Percentiles rank a stretch among this genome's conserved stretches.
Conservation (phyloP, 257 asterid species). For the Mentha longifolia region DNA sequence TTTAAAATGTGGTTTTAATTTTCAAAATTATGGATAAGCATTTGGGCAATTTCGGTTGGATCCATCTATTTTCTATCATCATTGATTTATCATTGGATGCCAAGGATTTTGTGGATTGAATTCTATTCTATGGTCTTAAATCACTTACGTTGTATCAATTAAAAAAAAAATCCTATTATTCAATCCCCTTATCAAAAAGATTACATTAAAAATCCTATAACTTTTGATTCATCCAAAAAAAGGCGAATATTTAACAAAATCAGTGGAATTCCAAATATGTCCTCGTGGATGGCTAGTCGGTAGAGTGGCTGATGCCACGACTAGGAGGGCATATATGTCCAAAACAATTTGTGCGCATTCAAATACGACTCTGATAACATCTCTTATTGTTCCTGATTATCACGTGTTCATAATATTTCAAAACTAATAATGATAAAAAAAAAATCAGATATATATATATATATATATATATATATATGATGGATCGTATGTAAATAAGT, state of each 20-base stretch:
- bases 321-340: not conserved
- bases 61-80: not conserved
- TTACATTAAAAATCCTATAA: not conserved
- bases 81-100: constrained; percentile 13
- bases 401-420: no score
- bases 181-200: not conserved
- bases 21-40: constrained; percentile 10
- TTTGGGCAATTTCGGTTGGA: constrained; percentile 19
- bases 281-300: not conserved
- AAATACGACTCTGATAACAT: no score
- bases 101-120: constrained; percentile 10
- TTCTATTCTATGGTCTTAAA: not conserved
- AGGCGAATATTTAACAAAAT: not conserved
- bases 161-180: not conserved
- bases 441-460: no score
- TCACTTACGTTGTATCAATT: not conserved
- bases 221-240: not conserved
- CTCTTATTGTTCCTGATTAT: no score
- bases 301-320: not conserved
- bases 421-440: no score
- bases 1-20: constrained; percentile 25
- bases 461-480: no score
- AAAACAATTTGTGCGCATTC: no score
- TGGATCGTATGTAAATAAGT: no score
- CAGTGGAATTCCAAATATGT: not conserved